Percentiles rank a stretch among this genome's conserved stretches.
Conservation (phyloP, 176 grass and related monocot species). For the Canna indica region DNA sequence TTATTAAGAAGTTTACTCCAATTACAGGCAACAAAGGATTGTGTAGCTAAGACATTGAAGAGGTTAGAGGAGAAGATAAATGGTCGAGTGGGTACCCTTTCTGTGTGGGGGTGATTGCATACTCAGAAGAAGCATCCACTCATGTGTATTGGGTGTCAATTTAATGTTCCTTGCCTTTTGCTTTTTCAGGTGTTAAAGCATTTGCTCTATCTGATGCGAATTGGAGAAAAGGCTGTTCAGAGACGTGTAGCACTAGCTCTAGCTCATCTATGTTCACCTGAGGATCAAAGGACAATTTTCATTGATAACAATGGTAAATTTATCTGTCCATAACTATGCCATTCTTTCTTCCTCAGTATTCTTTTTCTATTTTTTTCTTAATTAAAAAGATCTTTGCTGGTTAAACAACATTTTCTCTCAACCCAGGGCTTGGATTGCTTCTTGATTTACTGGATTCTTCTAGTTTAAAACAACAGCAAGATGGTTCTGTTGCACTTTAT, state of each 20-base stretch:
- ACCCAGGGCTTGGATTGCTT: slow-evolving; percentile 76
- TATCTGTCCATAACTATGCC: slow-evolving; percentile 12
- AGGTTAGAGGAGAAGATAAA: slow-evolving; percentile 97
- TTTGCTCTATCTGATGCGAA: slow-evolving; percentile 88
- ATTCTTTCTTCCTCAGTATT: slow-evolving; percentile 4
- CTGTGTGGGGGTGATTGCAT: slow-evolving; percentile 10
- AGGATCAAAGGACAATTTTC: slow-evolving; percentile 88
- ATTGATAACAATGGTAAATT: slow-evolving; percentile 86
- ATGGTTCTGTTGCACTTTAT: slow-evolving; percentile 82
- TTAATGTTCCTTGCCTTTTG: not conserved
- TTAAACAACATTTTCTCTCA: slow-evolving; percentile 6
- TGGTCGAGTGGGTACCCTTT: slow-evolving; percentile 61
- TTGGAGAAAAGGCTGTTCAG: slow-evolving; percentile 83
- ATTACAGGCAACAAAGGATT: slow-evolving; percentile 91
- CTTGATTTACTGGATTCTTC: slow-evolving; percentile 80
- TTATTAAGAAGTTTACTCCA: not conserved
- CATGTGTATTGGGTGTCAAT: not conserved
- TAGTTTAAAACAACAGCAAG: slow-evolving; percentile 76
- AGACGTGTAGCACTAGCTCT: slow-evolving; percentile 90
- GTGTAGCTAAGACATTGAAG: slow-evolving; percentile 96
- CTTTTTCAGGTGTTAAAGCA: slow-evolving; percentile 75
- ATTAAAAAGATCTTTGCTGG: slow-evolving; percentile 18
- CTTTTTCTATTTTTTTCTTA: not conserved
- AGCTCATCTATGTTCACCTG: slow-evolving; percentile 85
- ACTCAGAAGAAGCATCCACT: not conserved